A percentile compares a stretch with the other conserved stretches of the same genome.
Conservation (phyloP, 495 filamentous ascomycete species). For the Neurospora sp. region DNA sequence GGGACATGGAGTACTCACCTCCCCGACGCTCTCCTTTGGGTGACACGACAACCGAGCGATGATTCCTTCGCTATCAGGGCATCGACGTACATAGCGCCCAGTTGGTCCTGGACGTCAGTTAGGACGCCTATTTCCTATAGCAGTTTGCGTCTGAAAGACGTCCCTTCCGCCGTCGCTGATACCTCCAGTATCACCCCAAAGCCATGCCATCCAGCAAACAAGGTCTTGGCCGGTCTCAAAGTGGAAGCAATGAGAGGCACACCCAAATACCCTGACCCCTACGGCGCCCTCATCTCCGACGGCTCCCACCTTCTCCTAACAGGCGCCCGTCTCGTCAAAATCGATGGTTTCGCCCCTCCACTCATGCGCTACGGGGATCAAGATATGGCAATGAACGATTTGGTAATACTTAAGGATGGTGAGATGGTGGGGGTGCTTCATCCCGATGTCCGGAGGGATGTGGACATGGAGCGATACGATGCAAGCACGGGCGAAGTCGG, state of each 20-base stretch:
- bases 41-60: not conserved
- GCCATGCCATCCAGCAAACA: not conserved
- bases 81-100: not conserved
- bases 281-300: not conserved
- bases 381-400: not conserved
- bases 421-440: not conserved
- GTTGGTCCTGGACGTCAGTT: slow-evolving; percentile 8
- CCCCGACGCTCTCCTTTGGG: slow-evolving; percentile 5
- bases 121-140: not conserved
- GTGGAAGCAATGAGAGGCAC: not conserved
- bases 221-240: too few relatives aligned
- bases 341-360: not conserved
- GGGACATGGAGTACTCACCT: slow-evolving; percentile 8
- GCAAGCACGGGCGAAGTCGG: not conserved
- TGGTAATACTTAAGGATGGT: not conserved
- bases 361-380: not conserved
- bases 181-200: not conserved
- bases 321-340: not conserved
- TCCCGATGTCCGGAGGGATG: not conserved
- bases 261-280: not conserved
- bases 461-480: not conserved
- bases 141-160: not conserved
- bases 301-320: too few relatives aligned
- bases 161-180: not conserved
- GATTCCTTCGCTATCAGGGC: not conserved